phyloP scores from a whole-genome alignment of 345 rosid species.

The Physaria fendleri region DNA sequence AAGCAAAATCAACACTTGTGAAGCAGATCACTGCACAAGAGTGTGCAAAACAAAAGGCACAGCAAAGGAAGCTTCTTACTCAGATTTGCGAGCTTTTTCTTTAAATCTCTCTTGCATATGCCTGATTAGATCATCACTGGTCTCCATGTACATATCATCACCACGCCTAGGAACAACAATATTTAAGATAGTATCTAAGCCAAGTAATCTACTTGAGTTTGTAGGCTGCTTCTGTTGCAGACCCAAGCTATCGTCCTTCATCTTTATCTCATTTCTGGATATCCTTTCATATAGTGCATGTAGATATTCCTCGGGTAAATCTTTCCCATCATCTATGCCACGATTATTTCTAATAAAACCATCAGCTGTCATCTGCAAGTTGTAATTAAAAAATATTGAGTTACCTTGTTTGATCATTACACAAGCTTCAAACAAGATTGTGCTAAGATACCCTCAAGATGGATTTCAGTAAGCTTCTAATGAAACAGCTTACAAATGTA shows the following conservation, averaged over 20 bases:
- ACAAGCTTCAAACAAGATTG: slow-evolving; percentile 21
- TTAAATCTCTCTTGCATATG: slow-evolving; percentile 98
- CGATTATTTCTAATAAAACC: slow-evolving; percentile 95
- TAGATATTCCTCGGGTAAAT: slow-evolving; percentile 84
- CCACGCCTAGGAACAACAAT: slow-evolving; percentile 93
- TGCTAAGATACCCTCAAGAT: slow-evolving; percentile 11
- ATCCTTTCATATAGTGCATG: slow-evolving; percentile 88
- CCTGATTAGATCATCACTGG: slow-evolving; percentile 93
- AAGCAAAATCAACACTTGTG: slow-evolving; percentile 7
- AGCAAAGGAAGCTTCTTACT: slow-evolving; percentile 51
- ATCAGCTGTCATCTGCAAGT: slow-evolving; percentile 92
- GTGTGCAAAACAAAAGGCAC: slow-evolving; percentile 8
- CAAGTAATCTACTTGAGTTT: slow-evolving; percentile 73
- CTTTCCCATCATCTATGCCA: slow-evolving; percentile 98
- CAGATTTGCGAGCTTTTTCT: slow-evolving; percentile 96
- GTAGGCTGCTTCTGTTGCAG: slow-evolving; percentile 73
- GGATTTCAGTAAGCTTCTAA: background rate
- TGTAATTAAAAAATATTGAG: slow-evolving; percentile 17
- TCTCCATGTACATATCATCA: slow-evolving; percentile 72
- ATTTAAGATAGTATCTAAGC: slow-evolving; percentile 89
- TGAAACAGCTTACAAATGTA: slow-evolving; percentile 26
- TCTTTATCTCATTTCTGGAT: slow-evolving; percentile 93
- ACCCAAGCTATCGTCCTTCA: slow-evolving; percentile 87
- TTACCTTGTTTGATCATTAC: slow-evolving; percentile 3
- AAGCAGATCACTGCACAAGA: slow-evolving; percentile 13